These are phyloP conservation scores for Hyphopichia homilentoma DNA, from an alignment of 805 yeast genomes.

Conservation along the genomic window DNA sequence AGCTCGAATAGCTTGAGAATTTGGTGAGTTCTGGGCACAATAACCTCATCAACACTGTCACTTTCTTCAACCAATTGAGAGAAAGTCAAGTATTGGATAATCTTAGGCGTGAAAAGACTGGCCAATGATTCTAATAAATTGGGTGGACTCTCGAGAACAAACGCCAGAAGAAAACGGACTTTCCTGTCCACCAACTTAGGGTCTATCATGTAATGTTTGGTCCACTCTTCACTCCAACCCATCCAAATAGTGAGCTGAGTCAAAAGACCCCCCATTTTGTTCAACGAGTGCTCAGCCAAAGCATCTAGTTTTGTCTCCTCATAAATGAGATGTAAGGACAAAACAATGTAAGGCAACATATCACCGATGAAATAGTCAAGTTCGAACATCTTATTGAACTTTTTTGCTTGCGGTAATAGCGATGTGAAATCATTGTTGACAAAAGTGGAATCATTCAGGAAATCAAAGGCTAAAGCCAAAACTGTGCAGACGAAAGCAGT, in stretches of 20 bases:
- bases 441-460: constrained; percentile 18
- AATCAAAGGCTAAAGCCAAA: constrained; percentile 48
- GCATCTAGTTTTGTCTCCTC: constrained; percentile 70
- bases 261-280: constrained; percentile 50
- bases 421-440: constrained; percentile 24
- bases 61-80: constrained; percentile 65
- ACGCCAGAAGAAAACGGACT: constrained; percentile 39
- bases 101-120: constrained; percentile 41
- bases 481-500: constrained; percentile 51
- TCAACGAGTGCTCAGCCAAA: constrained; percentile 30
- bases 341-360: constrained; percentile 56
- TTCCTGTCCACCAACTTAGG: constrained; percentile 29
- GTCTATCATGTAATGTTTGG: constrained; percentile 46
- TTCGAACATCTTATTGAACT: constrained; percentile 19
- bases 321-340: constrained; percentile 69
- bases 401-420: constrained; percentile 28
- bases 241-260: constrained; percentile 61
- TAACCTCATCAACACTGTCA: constrained; percentile 51
- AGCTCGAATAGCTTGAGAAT: constrained; percentile 61
- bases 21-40: constrained; percentile 65
- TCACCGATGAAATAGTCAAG: constrained; percentile 45
- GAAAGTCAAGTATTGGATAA: constrained; percentile 57
- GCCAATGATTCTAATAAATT: constrained; percentile 53
- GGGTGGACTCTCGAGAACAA: constrained; percentile 56
- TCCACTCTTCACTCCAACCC: constrained; percentile 75